These are phyloP conservation scores for Usnea hakonensis DNA, from an alignment of 495 filamentous ascomycete species.

Conservation along the genomic window DNA sequence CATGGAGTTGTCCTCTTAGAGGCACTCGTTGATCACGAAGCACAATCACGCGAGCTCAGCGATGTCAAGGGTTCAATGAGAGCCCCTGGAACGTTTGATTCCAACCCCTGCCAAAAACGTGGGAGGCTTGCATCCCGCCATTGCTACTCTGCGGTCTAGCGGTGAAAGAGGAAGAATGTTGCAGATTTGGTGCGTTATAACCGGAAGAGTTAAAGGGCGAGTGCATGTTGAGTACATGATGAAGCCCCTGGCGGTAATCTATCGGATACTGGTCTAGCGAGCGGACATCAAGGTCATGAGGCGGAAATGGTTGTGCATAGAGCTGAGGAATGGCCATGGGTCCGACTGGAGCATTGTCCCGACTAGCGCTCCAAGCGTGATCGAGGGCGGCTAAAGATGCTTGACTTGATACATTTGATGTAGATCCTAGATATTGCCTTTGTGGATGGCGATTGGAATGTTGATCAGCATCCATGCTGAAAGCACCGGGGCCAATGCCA, in stretches of 20 bases:
- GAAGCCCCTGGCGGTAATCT: conserved; percentile 19
- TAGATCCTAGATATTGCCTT: conserved; percentile 19
- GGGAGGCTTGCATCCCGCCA: conserved; percentile 30
- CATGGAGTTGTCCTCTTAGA: neutral
- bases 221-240: conserved; percentile 17
- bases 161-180: conserved; percentile 19
- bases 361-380: conserved; percentile 15
- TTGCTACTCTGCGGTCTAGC: conserved; percentile 19
- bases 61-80: conserved; percentile 40
- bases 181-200: conserved; percentile 17
- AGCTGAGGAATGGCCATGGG: conserved; percentile 17
- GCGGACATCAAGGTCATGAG: conserved; percentile 15
- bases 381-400: conserved; percentile 8
- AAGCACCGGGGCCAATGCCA: conserved; percentile 54
- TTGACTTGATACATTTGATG: conserved; percentile 9
- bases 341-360: conserved; percentile 4
- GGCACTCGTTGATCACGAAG: neutral
- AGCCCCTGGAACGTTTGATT: conserved; percentile 41
- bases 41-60: neutral
- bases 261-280: conserved; percentile 23
- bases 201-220: conserved; percentile 15
- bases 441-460: conserved; percentile 42
- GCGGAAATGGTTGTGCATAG: conserved; percentile 18
- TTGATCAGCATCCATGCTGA: conserved; percentile 37
- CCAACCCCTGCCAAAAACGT: conserved; percentile 39